Evolutionary conservation across 352 stramenopile species (phyloP), one percentile per base, ranked within the genome.

Genomic region (Globisporangium mamillatum): DNA sequence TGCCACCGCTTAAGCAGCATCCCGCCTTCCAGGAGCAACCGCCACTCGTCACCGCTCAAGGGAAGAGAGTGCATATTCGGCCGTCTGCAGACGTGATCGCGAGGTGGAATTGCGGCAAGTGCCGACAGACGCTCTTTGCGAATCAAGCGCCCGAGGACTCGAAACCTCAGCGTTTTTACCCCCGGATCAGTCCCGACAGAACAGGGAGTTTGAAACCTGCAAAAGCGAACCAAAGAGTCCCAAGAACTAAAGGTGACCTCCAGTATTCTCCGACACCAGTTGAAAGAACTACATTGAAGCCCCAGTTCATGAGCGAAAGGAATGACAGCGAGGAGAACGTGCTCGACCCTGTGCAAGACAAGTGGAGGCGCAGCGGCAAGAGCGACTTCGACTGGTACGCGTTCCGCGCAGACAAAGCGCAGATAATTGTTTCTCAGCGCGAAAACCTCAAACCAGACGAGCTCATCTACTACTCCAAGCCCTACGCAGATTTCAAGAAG

Each of bases 1-100:
- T 73, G 12, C 84, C 84, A 4, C 81, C 82, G 46, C 71, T 88
- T 18, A 81, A 81, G 62, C 78, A 93, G 27, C 82, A 93, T 36
- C 84, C 82, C 4, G 80, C 72, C 12, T 75, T 83, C 10, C 36
- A 57, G 4, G 41, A 50, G 10, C 60, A 78, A 22, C 66, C 66
- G 10, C 60, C 75, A 32, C 22, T 66, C 7, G 29, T 59, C 27
- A 64, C 67, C 1, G 16, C 52, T 0, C 52, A 41, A n/a, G 60
- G 60, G 27, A 67, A 48, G 20, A 64, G 34, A 60, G 61, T 72
- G 38, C 36, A 22, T 7, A 24, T 64, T 27, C 38, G 29, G 14
- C 67, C 67, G 29, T 57, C 60, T 32, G 10, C 53, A 0, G 60
- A 57, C 3, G 29, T 74, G 9, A 67, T 80, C 46, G 64, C 55